Evolutionary conservation across 2,329 filamentous ascomycete genomes (phyloP).

Genomic region (Pleoardoris graminearum): DNA sequence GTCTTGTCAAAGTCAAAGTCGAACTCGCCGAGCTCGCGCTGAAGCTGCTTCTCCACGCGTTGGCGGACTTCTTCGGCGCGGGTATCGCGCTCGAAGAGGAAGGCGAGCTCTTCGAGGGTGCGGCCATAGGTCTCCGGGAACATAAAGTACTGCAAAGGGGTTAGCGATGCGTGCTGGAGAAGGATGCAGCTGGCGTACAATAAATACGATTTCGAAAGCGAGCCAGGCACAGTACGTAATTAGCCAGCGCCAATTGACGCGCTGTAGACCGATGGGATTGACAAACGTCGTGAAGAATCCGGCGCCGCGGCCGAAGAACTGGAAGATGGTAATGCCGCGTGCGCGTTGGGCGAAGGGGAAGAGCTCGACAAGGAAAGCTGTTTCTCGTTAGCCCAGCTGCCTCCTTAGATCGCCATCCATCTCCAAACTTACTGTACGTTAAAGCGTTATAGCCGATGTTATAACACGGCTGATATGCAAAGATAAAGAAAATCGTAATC

Average conservation of each 20-base stretch:
- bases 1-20: constrained; percentile 2
- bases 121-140: constrained; percentile 72
- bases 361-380: constrained; percentile 56
- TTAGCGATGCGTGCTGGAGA: background rate
- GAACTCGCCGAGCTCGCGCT: constrained; percentile 21
- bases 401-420: background rate
- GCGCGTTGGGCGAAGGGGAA: constrained; percentile 54
- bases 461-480: constrained; percentile 55
- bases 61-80: constrained; percentile 34
- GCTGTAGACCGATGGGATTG: constrained; percentile 65
- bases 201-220: constrained; percentile 61
- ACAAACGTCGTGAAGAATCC: constrained; percentile 63
- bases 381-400: constrained; percentile 1
- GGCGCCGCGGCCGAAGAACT: constrained; percentile 64
- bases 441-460: constrained; percentile 68
- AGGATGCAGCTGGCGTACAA: constrained; percentile 34
- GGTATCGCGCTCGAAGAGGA: constrained; percentile 37
- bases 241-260: constrained; percentile 65
- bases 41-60: constrained; percentile 37
- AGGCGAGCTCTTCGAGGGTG: constrained; percentile 68
- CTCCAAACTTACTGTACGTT: constrained; percentile 57
- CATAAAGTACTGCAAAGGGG: constrained; percentile 57
- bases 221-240: constrained; percentile 66
- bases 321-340: constrained; percentile 59
- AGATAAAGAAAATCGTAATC: constrained; percentile 56